phyloP scores from a whole-genome alignment of 1,139 yeast species.

The Yamadazyma triangularis region DNA sequence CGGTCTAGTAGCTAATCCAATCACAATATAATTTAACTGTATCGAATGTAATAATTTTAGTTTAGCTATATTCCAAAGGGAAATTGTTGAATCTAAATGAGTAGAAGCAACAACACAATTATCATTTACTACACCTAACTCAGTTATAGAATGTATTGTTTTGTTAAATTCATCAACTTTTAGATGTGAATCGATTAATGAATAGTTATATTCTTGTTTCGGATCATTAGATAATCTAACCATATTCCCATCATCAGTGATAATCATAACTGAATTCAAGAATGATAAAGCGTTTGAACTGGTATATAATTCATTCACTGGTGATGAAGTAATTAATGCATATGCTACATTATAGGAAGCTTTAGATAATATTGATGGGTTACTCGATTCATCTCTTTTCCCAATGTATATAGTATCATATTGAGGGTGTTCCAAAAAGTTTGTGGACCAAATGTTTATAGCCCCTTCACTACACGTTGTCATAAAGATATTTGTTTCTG shows the following conservation, averaged over 20 bases:
- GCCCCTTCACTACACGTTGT: conserved; percentile 33
- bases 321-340: background rate
- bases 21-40: conserved; percentile 36
- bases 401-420: conserved; percentile 5
- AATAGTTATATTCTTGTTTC: conserved; percentile 24
- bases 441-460: conserved; percentile 39
- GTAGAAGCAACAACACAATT: conserved; percentile 6
- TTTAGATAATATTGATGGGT: conserved; percentile 5
- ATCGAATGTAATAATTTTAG: conserved; percentile 7
- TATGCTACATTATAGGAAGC: background rate
- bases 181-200: too few species aligned
- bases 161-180: too few species aligned
- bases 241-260: conserved; percentile 44
- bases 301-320: background rate
- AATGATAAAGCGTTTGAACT: background rate
- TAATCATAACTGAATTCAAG: conserved; percentile 23
- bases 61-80: conserved; percentile 6
- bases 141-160: background rate
- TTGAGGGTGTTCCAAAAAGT: conserved; percentile 14
- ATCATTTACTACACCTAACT: background rate
- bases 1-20: conserved; percentile 43
- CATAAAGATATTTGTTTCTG: conserved; percentile 18
- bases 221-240: conserved; percentile 29
- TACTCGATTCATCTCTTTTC: conserved; percentile 2
- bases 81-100: conserved; percentile 6